phyloP scores from a whole-genome alignment of 164 flowering plant genomes.

The Chimonanthus praecox region DNA sequence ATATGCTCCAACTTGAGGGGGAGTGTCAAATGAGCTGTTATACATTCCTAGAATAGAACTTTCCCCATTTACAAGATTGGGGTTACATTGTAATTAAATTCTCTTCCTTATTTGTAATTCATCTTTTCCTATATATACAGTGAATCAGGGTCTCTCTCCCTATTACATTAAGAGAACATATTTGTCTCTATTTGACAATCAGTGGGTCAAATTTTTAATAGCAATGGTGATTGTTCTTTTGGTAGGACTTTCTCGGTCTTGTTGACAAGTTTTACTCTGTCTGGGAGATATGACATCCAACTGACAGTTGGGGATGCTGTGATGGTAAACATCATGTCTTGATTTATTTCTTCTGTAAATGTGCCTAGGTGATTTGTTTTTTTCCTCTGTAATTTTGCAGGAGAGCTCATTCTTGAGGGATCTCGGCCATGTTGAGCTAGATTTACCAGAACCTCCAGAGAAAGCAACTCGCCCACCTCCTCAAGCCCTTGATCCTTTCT shows the following conservation, averaged over 20 bases:
- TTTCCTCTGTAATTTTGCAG: slow-evolving; percentile 32
- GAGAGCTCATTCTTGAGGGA: slow-evolving; percentile 76
- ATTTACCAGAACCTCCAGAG: slow-evolving; percentile 95
- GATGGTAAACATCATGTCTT: slow-evolving; percentile 50
- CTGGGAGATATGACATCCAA: slow-evolving; percentile 83
- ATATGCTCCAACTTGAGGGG: too few relatives aligned
- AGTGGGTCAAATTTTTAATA: background rate
- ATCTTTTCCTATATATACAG: too few relatives aligned
- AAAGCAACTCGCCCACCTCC: slow-evolving; percentile 80
- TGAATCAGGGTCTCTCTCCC: too few relatives aligned
- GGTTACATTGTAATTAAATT: too few relatives aligned
- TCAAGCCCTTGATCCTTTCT: slow-evolving; percentile 60
- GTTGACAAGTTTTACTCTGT: slow-evolving; percentile 89
- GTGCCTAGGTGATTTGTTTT: slow-evolving; percentile 6
- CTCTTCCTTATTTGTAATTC: too few relatives aligned
- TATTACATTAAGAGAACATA: too few relatives aligned
- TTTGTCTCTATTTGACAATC: too few relatives aligned
- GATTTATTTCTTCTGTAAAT: slow-evolving; percentile 5
- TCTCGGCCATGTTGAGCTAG: slow-evolving; percentile 76
- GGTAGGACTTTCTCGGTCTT: slow-evolving; percentile 88
- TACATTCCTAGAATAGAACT: too few relatives aligned
- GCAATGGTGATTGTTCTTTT: background rate
- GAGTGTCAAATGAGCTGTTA: too few relatives aligned
- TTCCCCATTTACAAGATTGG: too few relatives aligned
- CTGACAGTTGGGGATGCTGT: slow-evolving; percentile 88